Evolutionary conservation across 2,329 filamentous ascomycete species (phyloP).

Genomic region (Diaporthe sp.): DNA sequence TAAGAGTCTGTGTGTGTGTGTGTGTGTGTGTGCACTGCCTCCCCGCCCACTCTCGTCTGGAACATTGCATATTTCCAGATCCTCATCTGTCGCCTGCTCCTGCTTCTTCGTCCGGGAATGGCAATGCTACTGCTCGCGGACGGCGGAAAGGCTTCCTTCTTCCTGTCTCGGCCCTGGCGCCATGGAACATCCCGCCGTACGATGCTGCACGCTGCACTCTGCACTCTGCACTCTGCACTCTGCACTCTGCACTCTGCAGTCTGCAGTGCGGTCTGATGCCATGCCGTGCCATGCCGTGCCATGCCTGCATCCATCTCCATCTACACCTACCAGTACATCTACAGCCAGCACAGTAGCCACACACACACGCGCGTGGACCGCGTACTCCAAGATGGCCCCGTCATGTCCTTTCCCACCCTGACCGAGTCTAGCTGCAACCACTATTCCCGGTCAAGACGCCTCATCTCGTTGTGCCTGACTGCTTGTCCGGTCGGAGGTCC

Average conservation of each 20-base stretch:
- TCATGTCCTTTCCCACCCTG: neutral
- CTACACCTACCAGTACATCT: neutral
- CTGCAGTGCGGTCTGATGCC: neutral
- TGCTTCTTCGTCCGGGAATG: conserved; percentile 19
- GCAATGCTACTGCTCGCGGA: conserved; percentile 23
- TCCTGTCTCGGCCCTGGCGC: conserved; percentile 1
- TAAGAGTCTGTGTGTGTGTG: too few species aligned
- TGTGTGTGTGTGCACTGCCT: conserved; percentile 1
- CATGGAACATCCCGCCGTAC: conserved; percentile 14
- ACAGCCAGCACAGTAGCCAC: neutral
- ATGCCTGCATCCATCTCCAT: neutral
- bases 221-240: neutral
- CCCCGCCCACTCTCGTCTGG: conserved; percentile 19
- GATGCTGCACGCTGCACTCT: neutral
- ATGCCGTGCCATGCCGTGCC: neutral
- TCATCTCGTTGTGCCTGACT: conserved; percentile 24
- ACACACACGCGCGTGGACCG: neutral
- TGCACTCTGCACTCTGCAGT: neutral
- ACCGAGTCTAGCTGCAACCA: conserved; percentile 11
- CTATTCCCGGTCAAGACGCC: conserved; percentile 24
- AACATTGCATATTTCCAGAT: conserved; percentile 25
- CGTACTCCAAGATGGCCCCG: neutral
- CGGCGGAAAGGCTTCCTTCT: conserved; percentile 1
- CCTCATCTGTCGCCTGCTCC: conserved; percentile 10
- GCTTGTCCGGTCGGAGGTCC: conserved; percentile 12